A percentile compares a stretch with the other conserved stretches of the same genome.
phyloP scores from a whole-genome alignment of 148 eudicot genomes.

The Heliosperma pusillum region DNA sequence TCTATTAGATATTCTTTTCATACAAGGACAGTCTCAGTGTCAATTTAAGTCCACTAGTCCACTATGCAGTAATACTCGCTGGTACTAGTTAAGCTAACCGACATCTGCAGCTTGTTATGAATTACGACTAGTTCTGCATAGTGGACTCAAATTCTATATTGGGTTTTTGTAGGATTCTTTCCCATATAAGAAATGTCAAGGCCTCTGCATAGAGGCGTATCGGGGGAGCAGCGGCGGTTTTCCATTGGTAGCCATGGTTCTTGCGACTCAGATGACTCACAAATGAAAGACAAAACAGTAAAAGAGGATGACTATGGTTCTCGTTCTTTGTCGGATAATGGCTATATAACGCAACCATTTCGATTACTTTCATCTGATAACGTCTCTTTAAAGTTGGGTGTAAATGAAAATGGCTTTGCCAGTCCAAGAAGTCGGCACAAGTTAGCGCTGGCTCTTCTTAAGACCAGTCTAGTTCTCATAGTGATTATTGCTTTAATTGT shows the following conservation, averaged over 20 bases:
- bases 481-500: constrained; percentile 65
- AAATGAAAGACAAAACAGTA: constrained; percentile 72
- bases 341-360: constrained; percentile 35
- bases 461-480: constrained; percentile 53
- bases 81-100: not conserved
- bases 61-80: too few species aligned
- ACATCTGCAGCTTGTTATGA: not conserved
- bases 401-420: constrained; percentile 53
- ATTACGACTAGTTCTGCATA: not conserved
- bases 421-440: constrained; percentile 56
- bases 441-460: constrained; percentile 53
- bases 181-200: constrained; percentile 65
- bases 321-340: constrained; percentile 44
- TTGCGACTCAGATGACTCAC: constrained; percentile 61
- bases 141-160: not conserved
- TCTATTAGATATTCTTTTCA: too few species aligned
- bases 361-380: constrained; percentile 44
- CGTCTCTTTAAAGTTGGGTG: constrained; percentile 45
- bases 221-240: constrained; percentile 53
- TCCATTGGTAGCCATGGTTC: constrained; percentile 53
- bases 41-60: too few species aligned
- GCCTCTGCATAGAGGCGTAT: constrained; percentile 82
- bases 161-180: constrained; percentile 24
- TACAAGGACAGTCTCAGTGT: too few species aligned
- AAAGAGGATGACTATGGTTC: constrained; percentile 60